Base-by-base conservation (phyloP, 2,329 filamentous ascomycete genomes). In the Trichoderma oligosporum region DNA sequence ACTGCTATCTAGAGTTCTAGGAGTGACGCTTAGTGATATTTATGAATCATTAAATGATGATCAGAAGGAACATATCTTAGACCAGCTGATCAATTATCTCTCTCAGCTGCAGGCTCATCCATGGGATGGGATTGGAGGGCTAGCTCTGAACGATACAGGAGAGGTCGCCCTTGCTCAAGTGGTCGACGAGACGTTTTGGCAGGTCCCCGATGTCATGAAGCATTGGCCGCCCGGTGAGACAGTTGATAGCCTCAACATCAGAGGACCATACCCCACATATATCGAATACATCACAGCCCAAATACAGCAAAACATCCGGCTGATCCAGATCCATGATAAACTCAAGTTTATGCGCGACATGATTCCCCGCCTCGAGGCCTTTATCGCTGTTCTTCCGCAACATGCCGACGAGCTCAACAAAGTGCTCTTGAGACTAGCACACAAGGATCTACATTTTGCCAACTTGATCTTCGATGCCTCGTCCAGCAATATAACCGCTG, bases 361-460 rank as follows among this genome's bases (percentile, higher is more conserved):
- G 6, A 27, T 70, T 8, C 67, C 69, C 2, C 67, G 66, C 1
- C 64, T 74, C 4, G 18, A 60, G 29, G 60, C 61, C 2, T 69
- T 73, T 49, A 25, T 61, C 0, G 39, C 18, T 7, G 36, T 56
- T 1, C 44, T 66, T 2, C 35, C 49, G 51, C 56, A 65, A 20
- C 49, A 67, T 4, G 27, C 55, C 7, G 35, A 39, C 8, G 41
- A 48, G 25, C 48, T 64, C 24, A 47, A 58, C 18, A 47, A 35
- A n/a, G 52, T 53, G n/a, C 52, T 41, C 11, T 57, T 62, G 8
- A 33, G 61, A 9, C 64, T 74, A 1, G 68, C 71, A 6, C 73
- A 75, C 59, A 71, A 70, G 57, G 71, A 74, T 59, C 47, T 74
- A 41, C 70, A 74, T 56, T 68, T 74, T 36, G 71, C 66, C 11